Conservation (phyloP, 1,284 basidiomycete species). For the Puccinia brachypodii region DNA sequence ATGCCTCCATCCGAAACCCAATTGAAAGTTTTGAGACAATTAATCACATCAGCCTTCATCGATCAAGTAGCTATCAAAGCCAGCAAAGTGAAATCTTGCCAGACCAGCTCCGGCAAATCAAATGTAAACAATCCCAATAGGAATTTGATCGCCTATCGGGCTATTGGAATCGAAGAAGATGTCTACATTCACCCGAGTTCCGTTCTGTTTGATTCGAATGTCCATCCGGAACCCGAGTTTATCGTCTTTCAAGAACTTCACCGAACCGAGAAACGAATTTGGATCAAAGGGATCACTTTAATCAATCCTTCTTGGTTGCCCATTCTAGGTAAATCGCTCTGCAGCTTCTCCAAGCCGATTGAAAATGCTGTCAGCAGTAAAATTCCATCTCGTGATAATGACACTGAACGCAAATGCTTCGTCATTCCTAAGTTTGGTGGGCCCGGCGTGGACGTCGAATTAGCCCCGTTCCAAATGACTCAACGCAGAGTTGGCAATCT, state of each 20-base stretch:
- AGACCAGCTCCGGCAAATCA: conserved; percentile 62
- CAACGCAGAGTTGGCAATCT: conserved; percentile 50
- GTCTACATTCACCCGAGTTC: conserved; percentile 92
- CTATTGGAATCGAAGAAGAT: conserved; percentile 77
- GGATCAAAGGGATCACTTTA: conserved; percentile 83
- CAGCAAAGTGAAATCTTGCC: conserved; percentile 66
- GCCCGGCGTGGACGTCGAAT: conserved; percentile 49
- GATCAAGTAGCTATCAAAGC: conserved; percentile 93
- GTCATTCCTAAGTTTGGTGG: conserved; percentile 52
- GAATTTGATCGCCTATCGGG: conserved; percentile 74
- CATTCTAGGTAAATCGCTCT: conserved; percentile 73
- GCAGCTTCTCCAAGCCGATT: conserved; percentile 81
- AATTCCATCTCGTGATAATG: conserved; percentile 8
- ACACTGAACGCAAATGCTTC: conserved; percentile 50
- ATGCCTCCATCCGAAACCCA: conserved; percentile 58
- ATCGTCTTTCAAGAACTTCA: conserved; percentile 81
- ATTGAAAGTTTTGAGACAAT: conserved; percentile 86
- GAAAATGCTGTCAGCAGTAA: conserved; percentile 59
- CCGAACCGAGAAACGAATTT: conserved; percentile 68
- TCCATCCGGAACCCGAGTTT: conserved; percentile 72
- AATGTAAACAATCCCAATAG: conserved; percentile 71
- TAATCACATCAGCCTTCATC: conserved; percentile 85
- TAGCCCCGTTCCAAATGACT: conserved; percentile 49
- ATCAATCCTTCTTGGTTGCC: conserved; percentile 88
- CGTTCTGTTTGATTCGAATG: conserved; percentile 65